Base-by-base conservation (phyloP, 2,329 filamentous ascomycete species). In the Scedosporium aurantiacum region DNA sequence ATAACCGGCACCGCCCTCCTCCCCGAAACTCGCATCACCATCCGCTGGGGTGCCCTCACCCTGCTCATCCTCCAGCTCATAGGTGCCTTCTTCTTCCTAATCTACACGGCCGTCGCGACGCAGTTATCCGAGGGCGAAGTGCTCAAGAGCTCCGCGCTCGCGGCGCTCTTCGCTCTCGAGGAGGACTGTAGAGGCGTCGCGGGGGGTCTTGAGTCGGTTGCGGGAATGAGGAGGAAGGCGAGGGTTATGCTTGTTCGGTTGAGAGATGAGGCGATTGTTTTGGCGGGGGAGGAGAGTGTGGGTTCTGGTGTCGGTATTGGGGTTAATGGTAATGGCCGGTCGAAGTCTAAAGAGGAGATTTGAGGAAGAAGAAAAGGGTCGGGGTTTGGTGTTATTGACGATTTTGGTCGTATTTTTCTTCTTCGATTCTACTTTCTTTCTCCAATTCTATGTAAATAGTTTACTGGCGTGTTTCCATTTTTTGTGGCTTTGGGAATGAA, bases 121-220 rank as follows among this genome's bases (percentile, higher is more conserved):
- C 61, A 63, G 6, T 62, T 65, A 3, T 65, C 65, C 63, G 60
- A 64, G 25, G 63, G 66, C 3, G 62, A 63, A 41, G 64, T 69
- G 14, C 60, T 71, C 57, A 71, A 71, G 62, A 63, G 63, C 32
- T 69, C 69, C n/a, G 60, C 66, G 8, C 62, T 66, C 12, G 65
- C 68, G 10, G 54, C 66, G 12, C 58, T 71, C 23, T 63, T 70
- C 21, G 68, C 68, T n/a, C 60, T 71, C n/a, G 60, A 60, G 28
- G 61, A 65, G 25, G 55, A 58, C 7, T 59, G 57, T 21, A 50
- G 63, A 5, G 57, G 60, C 16, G 60, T 62, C 16, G 57, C 64
- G 8, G 63, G 64, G 5, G 61, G 63, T 12, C n/a, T 65, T 4
- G 64, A 65, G 41, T 27, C 58, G 16, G 27, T 60, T 8, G 45